Base-by-base conservation (phyloP, 345 rosid genomes). In the Clausena lansium region DNA sequence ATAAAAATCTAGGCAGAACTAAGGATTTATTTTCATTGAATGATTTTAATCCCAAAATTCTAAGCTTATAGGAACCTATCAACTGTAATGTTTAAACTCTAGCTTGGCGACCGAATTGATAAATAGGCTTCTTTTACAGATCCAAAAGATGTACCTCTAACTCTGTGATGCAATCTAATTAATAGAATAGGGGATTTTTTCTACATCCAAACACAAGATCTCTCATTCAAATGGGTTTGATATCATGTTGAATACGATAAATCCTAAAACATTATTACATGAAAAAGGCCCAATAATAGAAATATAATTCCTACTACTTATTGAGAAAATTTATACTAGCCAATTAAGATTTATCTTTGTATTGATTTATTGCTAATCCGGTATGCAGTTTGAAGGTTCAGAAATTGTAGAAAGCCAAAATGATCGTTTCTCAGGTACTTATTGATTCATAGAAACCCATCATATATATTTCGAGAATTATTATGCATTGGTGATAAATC, bases 341-440 rank as follows among this genome's bases (percentile, higher is more conserved):
- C 45, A 30, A 27, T 74, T 6, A 24, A 71, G 14, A 13, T 67
- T 73, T 71, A 61, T 58, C 25, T 17, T 75, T 11, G 6, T 71
- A 14, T 28, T 9, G 59, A 20, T 73, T 6, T 66, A 27, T 58
- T 78, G 55, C 33, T 63, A 57, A 61, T 60, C 13, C 61, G 35
- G 69, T 63, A 55, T 81, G 85, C 88, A 92, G 97, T 88, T 93
- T 77, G 86, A 86, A 81, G 98, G 98, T 67, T 92, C 97, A 57
- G 86, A 92, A 76, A 45, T 88, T 27, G 58, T 93, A 80, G 94
- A 93, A 77, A 83, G 77, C 75, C 97, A 93, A 84, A 93, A 90
- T 82, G 86, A 88, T 41, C 85, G 70, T 73, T 90, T 92, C 82
- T 88, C 93, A 86, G 98, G 98, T 91, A 80, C 61, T 45, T 63